Percentiles rank a stretch among this genome's conserved stretches.
Conservation (phyloP, 1,139 yeast genomes). For the Pichia sp. region DNA sequence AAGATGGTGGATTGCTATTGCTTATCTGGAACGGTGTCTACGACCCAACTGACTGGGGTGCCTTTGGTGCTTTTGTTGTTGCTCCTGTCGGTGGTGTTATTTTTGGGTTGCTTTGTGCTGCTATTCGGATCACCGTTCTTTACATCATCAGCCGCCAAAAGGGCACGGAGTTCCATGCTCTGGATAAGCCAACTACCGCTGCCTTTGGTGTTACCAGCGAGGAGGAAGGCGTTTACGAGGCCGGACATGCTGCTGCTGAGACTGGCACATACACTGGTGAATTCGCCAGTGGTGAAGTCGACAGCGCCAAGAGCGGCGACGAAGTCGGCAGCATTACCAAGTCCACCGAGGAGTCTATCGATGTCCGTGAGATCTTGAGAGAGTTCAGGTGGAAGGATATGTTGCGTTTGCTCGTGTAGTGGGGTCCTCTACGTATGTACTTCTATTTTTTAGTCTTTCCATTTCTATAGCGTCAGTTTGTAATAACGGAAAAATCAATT, state of each 20-base stretch:
- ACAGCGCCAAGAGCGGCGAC: constrained; percentile 1
- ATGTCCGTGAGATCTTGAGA: constrained; percentile 16
- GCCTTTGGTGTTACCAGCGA: constrained; percentile 17
- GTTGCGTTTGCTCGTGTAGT: constrained; percentile 15
- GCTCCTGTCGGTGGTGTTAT: constrained; percentile 81
- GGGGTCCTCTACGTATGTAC: too few species aligned
- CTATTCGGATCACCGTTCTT: constrained; percentile 41
- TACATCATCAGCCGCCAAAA: constrained; percentile 38
- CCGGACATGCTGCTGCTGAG: constrained; percentile 3
- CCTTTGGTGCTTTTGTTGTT: constrained; percentile 89
- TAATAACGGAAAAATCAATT: neutral
- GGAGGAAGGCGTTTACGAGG: constrained; percentile 13
- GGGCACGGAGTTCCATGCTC: constrained; percentile 50
- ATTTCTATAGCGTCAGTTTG: neutral
- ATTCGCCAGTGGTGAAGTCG: neutral
- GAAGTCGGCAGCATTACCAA: constrained; percentile 5
- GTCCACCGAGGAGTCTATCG: neutral
- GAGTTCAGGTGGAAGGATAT: constrained; percentile 17
- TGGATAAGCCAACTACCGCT: constrained; percentile 42
- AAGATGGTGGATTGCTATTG: constrained; percentile 72
- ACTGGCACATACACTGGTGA: constrained; percentile 1
- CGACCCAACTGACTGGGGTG: constrained; percentile 78
- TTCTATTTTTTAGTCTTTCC: neutral
- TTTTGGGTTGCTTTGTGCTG: constrained; percentile 51
- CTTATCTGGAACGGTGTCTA: constrained; percentile 78